Evolutionary conservation across 164 flowering plant species (phyloP).

Genomic region (Magnolia sinica): DNA sequence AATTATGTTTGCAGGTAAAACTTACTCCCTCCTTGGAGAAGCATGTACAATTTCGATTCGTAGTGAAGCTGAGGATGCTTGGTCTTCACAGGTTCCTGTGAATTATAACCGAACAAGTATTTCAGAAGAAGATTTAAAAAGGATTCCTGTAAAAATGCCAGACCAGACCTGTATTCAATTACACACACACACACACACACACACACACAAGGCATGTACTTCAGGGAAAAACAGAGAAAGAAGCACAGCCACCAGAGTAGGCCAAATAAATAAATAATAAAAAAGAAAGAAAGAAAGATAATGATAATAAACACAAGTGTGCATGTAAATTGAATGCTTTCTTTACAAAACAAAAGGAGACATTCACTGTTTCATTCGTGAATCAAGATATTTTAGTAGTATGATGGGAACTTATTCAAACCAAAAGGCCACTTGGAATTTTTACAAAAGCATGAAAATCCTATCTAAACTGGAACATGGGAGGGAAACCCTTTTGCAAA

Average conservation of each 20-base stretch:
- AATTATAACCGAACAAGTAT: not conserved
- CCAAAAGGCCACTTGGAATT: not conserved
- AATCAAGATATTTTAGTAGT: not conserved
- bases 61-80: constrained; percentile 74
- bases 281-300: too few species aligned
- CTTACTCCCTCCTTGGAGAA: constrained; percentile 81
- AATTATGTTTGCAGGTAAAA: constrained; percentile 4
- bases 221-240: too few species aligned
- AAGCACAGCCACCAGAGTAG: not conserved
- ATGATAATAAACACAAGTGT: too few species aligned
- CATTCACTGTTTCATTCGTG: too few species aligned
- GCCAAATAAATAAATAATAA: not conserved
- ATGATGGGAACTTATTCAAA: not conserved
- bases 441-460: not conserved
- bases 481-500: not conserved
- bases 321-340: too few species aligned
- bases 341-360: too few species aligned
- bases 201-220: too few species aligned
- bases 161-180: not conserved
- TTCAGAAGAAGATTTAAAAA: not conserved
- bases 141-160: not conserved
- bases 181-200: too few species aligned
- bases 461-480: not conserved
- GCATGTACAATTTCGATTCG: constrained; percentile 68
- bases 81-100: constrained; percentile 55